Evolutionary conservation across 306 rosid genomes (phyloP).

Genomic region (Biancaea sappan): DNA sequence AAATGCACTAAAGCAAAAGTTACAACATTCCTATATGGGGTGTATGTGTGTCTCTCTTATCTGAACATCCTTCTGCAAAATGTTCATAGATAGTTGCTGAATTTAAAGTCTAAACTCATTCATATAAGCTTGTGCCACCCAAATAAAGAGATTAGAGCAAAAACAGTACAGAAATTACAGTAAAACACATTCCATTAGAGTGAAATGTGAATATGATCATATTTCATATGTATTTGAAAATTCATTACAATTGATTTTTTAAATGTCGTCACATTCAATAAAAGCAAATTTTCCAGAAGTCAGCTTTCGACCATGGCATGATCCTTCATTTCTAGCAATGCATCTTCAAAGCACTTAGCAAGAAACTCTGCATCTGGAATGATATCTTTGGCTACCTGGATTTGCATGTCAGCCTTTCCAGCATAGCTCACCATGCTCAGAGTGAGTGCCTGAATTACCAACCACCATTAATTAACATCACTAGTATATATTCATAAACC

Average conservation of each 20-base stretch:
- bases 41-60: no score
- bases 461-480: constrained; percentile 23
- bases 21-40: no score
- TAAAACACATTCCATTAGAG: not conserved
- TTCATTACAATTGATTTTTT: not conserved
- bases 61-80: not conserved
- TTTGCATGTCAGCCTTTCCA: constrained; percentile 87
- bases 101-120: not conserved
- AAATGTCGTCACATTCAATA: constrained; percentile 16
- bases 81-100: not conserved
- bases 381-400: constrained; percentile 87
- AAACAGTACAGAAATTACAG: not conserved
- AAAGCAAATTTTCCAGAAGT: constrained; percentile 12
- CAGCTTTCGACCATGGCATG: constrained; percentile 41
- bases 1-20: not conserved
- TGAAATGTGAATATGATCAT: not conserved
- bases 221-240: not conserved
- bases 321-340: constrained; percentile 76
- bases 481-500: not conserved
- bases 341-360: constrained; percentile 85
- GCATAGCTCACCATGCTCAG: constrained; percentile 93
- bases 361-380: constrained; percentile 84
- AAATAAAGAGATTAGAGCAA: not conserved
- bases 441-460: constrained; percentile 64
- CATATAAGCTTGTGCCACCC: not conserved